Conservation (phyloP, 2,329 filamentous ascomycete species). For the Stagonosporopsis tanaceti region DNA sequence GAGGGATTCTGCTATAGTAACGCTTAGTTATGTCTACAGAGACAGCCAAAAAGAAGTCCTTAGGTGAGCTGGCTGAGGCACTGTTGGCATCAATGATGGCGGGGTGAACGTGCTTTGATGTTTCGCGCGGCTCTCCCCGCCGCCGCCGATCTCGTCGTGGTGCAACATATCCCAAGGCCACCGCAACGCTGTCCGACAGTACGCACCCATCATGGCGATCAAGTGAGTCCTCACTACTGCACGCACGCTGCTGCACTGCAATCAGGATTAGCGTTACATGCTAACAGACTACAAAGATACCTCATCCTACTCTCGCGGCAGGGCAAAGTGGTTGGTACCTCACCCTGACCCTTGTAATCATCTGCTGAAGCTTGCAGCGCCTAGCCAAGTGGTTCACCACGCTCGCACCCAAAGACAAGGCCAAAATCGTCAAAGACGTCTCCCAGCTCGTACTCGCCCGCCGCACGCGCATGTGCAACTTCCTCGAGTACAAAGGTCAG, state of each 20-base stretch:
- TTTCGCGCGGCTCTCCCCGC: slow-evolving; percentile 30
- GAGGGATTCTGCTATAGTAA: not conserved
- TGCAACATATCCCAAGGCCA: slow-evolving; percentile 21
- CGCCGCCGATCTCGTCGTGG: slow-evolving; percentile 21
- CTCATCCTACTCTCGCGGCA: slow-evolving; percentile 96
- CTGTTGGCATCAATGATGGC: slow-evolving; percentile 20
- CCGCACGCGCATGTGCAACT: slow-evolving; percentile 99
- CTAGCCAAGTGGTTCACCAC: slow-evolving; percentile 99
- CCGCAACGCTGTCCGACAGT: slow-evolving; percentile 15
- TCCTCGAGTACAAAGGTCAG: slow-evolving; percentile 96
- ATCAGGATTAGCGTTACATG: not conserved
- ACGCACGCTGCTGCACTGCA: not conserved
- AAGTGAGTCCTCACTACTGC: slow-evolving; percentile 53
- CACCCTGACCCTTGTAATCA: slow-evolving; percentile 34
- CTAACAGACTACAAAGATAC: slow-evolving; percentile 68
- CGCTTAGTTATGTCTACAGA: not conserved
- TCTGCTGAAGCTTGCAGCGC: slow-evolving; percentile 67
- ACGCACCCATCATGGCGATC: slow-evolving; percentile 59
- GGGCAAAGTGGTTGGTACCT: slow-evolving; percentile 90
- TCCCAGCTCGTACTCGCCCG: slow-evolving; percentile 95
- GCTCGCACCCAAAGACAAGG: slow-evolving; percentile 95
- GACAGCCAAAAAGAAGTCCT: not conserved
- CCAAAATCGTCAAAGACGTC: slow-evolving; percentile 99
- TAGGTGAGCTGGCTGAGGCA: not conserved
- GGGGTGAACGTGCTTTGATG: slow-evolving; percentile 31